A percentile compares a stretch with the other conserved stretches of the same genome.
Evolutionary conservation across 1,284 basidiomycete genomes (phyloP).

Genomic region (Phylloboletellus chloephorus): DNA sequence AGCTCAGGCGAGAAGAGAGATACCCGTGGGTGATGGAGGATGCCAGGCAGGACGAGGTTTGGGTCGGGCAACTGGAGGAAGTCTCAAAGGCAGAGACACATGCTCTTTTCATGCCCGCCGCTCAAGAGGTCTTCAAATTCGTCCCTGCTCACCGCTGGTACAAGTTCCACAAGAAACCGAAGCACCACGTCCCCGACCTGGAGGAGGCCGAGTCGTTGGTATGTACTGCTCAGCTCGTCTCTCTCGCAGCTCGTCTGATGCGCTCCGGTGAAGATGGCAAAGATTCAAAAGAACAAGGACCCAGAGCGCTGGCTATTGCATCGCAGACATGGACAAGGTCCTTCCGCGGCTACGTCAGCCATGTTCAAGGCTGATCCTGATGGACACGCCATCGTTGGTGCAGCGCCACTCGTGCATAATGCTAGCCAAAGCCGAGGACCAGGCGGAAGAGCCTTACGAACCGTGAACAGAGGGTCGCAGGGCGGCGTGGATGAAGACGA

Average conservation of each 20-base stretch:
- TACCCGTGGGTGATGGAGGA: slow-evolving; percentile 91
- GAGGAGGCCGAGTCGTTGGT: slow-evolving; percentile 75
- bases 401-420: slow-evolving; percentile 45
- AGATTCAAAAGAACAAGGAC: slow-evolving; percentile 63
- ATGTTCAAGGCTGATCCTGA: slow-evolving; percentile 62
- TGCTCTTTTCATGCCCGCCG: slow-evolving; percentile 71
- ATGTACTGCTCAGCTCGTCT: slow-evolving; percentile 34
- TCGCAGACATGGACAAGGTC: slow-evolving; percentile 50
- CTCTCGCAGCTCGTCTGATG: not conserved
- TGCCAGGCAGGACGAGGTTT: slow-evolving; percentile 56
- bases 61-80: slow-evolving; percentile 80
- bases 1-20: slow-evolving; percentile 75
- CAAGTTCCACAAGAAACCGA: slow-evolving; percentile 81
- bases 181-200: slow-evolving; percentile 60
- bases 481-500: slow-evolving; percentile 66
- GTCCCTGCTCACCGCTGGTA: slow-evolving; percentile 85
- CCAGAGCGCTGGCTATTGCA: slow-evolving; percentile 64
- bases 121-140: slow-evolving; percentile 75
- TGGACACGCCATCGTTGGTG: slow-evolving; percentile 37
- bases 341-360: slow-evolving; percentile 55
- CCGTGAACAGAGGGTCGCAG: slow-evolving; percentile 63
- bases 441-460: slow-evolving; percentile 55
- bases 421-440: slow-evolving; percentile 56
- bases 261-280: slow-evolving; percentile 38
- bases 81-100: slow-evolving; percentile 57